phyloP scores from a whole-genome alignment of 441 rosid species.

The Erodium moschatum region DNA sequence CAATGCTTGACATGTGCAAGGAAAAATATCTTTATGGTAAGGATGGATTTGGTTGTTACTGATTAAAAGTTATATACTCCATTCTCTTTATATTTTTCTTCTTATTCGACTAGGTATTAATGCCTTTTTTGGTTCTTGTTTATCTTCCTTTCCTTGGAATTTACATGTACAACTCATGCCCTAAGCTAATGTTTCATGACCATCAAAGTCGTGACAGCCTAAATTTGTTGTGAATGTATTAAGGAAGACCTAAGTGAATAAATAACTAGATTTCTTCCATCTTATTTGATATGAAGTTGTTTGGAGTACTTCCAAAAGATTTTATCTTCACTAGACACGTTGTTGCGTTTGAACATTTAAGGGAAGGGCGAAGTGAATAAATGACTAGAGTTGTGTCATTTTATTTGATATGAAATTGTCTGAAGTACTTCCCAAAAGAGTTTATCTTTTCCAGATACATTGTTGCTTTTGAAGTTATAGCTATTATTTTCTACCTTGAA shows the following conservation, averaged over 20 bases:
- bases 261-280: not conserved
- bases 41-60: slow-evolving; percentile 23
- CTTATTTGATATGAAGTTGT: not conserved
- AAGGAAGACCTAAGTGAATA: not conserved
- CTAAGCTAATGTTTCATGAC: slow-evolving; percentile 5
- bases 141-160: not conserved
- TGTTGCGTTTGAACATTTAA: not conserved
- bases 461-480: not conserved
- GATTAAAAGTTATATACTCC: not conserved
- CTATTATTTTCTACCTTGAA: slow-evolving; percentile 1
- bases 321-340: not conserved
- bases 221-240: not conserved
- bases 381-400: not conserved
- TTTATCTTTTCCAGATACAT: not conserved
- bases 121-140: slow-evolving; percentile 6
- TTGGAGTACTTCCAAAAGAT: not conserved
- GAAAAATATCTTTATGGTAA: slow-evolving; percentile 52
- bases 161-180: not conserved
- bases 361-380: not conserved
- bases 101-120: not conserved
- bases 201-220: not conserved
- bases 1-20: slow-evolving; percentile 72
- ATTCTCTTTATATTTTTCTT: slow-evolving; percentile 6
- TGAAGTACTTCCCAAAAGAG: not conserved
- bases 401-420: not conserved